Conservation (phyloP, 2,329 filamentous ascomycete genomes). For the Chrysosporium keratinophilum region DNA sequence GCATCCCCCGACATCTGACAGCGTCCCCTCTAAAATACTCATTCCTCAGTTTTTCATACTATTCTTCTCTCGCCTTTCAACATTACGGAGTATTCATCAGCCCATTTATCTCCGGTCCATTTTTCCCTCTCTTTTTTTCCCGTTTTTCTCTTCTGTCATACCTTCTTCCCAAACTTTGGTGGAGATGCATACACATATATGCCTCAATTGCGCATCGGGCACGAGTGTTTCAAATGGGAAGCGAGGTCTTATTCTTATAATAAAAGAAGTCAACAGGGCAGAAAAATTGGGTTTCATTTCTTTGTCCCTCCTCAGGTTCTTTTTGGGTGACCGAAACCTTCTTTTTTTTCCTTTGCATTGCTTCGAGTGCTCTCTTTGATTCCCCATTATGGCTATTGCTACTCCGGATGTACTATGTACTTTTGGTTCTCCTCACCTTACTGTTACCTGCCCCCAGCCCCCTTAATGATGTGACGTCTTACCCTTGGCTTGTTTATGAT, state of each 20-base stretch:
- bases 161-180: constrained; percentile 7
- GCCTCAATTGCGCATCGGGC: constrained; percentile 7
- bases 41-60: not conserved
- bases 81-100: too few species aligned
- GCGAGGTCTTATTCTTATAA: too few species aligned
- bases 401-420: not conserved
- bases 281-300: constrained; percentile 7
- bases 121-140: not conserved
- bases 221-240: not conserved
- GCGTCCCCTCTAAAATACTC: not conserved
- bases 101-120: not conserved
- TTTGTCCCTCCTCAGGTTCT: constrained; percentile 2
- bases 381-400: not conserved
- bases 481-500: not conserved
- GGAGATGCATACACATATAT: constrained; percentile 1
- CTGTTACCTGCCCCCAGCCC: not conserved
- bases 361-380: not conserved
- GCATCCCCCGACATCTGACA: too few species aligned
- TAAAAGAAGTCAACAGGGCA: not conserved
- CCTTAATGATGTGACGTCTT: not conserved
- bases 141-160: constrained; percentile 5
- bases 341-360: not conserved
- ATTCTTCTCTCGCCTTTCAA: not conserved
- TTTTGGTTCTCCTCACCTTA: not conserved
- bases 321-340: not conserved